These are phyloP conservation scores for Tetracladium setigerum DNA, from an alignment of 495 filamentous ascomycete genomes.

Conservation along the genomic window DNA sequence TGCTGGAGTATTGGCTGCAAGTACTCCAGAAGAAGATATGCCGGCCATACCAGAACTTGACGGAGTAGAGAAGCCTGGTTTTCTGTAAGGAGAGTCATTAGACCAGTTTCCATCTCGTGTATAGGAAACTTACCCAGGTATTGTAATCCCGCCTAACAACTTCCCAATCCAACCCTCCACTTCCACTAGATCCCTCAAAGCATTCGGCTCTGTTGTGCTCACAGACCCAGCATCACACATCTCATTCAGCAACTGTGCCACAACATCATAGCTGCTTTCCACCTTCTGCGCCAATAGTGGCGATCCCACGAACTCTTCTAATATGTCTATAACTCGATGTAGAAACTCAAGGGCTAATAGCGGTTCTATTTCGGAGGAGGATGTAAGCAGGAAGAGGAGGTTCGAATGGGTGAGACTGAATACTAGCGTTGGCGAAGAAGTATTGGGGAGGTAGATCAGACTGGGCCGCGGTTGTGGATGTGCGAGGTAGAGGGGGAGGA, in stretches of 20 bases:
- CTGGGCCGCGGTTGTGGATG: constrained; percentile 78
- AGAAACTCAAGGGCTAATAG: constrained; percentile 95
- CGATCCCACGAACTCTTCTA: constrained; percentile 93
- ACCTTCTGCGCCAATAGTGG: constrained; percentile 80
- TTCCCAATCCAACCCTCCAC: constrained; percentile 86
- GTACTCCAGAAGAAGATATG: constrained; percentile 19
- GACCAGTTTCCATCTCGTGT: background rate
- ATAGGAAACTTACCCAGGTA: constrained; percentile 53
- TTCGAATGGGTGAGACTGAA: constrained; percentile 83
- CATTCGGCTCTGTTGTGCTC: constrained; percentile 88
- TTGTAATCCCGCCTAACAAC: constrained; percentile 76
- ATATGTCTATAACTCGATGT: constrained; percentile 83
- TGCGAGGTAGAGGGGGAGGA: constrained; percentile 82
- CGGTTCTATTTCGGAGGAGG: constrained; percentile 78
- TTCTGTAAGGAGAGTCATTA: constrained; percentile 7
- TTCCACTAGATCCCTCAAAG: constrained; percentile 83
- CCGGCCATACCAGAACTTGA: constrained; percentile 17
- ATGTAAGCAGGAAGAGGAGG: constrained; percentile 78
- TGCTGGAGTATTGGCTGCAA: constrained; percentile 34
- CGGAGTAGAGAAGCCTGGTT: constrained; percentile 15
- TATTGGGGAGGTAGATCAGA: constrained; percentile 73
- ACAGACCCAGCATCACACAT: constrained; percentile 95
- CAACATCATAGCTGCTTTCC: constrained; percentile 85
- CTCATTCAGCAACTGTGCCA: constrained; percentile 86
- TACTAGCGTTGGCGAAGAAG: constrained; percentile 78